Evolutionary conservation across 1,284 basidiomycete genomes (phyloP).

Genomic region (Acaromyces ingoldii): DNA sequence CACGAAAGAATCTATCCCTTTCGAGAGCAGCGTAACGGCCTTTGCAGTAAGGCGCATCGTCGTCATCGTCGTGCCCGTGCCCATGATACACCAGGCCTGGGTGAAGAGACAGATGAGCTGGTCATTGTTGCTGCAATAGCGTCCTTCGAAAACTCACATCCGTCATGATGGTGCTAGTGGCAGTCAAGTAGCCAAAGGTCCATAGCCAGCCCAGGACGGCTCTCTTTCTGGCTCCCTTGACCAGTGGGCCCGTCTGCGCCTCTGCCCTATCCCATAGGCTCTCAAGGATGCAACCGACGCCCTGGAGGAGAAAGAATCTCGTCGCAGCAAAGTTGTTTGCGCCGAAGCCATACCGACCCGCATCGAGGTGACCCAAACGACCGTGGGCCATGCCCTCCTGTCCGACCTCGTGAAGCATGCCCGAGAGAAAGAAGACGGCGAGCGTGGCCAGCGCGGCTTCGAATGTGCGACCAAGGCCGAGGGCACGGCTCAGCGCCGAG

Average conservation of each 20-base stretch:
- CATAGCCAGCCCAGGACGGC: not conserved
- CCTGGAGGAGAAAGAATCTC: not conserved
- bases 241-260: not conserved
- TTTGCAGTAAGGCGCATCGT: not conserved
- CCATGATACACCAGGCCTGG: not conserved
- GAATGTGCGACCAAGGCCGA: no score
- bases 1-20: no score
- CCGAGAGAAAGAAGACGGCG: not conserved
- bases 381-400: no score
- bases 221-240: not conserved
- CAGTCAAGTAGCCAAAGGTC: not conserved
- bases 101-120: no score
- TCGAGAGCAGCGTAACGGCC: no score
- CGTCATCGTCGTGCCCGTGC: not conserved
- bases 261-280: not conserved
- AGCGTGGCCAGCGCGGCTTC: not conserved
- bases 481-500: no score
- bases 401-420: not conserved
- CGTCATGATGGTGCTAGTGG: not conserved
- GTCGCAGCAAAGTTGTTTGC: not conserved
- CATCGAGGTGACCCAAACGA: no score
- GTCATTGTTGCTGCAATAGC: no score
- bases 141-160: no score
- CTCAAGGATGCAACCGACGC: not conserved
- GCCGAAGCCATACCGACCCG: constrained; percentile 2